Base-by-base conservation (phyloP, 1,139 yeast genomes). In the Taphrina wiesneri region DNA sequence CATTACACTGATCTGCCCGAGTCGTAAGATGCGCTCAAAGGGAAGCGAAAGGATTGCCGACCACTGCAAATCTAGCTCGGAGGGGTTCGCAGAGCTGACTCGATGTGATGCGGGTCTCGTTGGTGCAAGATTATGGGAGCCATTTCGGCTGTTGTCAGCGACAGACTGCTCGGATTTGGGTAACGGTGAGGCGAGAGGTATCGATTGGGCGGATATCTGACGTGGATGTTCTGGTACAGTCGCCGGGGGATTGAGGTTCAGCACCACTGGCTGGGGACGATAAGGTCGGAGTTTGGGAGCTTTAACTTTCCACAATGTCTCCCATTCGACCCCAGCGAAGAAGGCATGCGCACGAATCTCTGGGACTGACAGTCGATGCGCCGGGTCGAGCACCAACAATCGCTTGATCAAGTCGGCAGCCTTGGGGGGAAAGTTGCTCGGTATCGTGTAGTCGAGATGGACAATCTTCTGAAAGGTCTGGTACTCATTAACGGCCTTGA, bases 401-500 rank as follows among this genome's bases (percentile, higher is more conserved):
- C 82, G 80, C 73, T 89, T 89, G 39, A 91, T 85, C 63, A 92
- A 79, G 71, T 86, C 89, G 56, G 89, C 80, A 0, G 90, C 84
- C 3, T 90, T 82, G 69, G 85, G 78, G 4, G 96, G 96, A 70
- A 86, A 84, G 1, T 88, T 88, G 0, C 92, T 89, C 21, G 91
- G 86, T 73, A 88, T 91, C 2, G 90, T 83, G 76, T 85, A 95
- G 70, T 92, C 95, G 41, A 87, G 83, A 73, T 86, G 86, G 72
- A 90, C 88, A 71, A 95, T 91, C 74, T 92, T 91, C 74, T 95
- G 98, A 76, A 95, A 95, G 0, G 97, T 93, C 67, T 90, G 81
- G 74, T 91, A 95, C 76, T 95, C 99, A 65, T 96, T 93, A n/a
- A 88, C 80, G 0, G 96, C 99, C 74, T 92, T 93, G 78, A 95